Percentiles rank a stretch among this genome's conserved stretches.
Conservation (phyloP, 192 early-diverging fungal species). For the Geranomyces variabilis region DNA sequence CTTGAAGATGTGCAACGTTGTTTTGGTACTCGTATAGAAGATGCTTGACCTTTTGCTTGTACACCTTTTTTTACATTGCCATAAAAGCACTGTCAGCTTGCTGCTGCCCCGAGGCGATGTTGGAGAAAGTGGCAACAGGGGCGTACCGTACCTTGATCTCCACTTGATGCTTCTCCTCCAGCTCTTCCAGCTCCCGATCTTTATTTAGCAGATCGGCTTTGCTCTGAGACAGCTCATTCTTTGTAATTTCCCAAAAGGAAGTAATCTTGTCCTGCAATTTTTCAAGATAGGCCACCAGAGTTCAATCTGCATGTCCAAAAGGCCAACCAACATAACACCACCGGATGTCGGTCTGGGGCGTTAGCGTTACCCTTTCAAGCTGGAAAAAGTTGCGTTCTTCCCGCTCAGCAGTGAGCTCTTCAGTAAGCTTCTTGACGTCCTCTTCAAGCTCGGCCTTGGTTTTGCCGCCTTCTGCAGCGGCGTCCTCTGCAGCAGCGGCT, state of each 20-base stretch:
- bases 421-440: slow-evolving; percentile 54
- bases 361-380: slow-evolving; percentile 64
- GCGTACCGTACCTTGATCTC: slow-evolving; percentile 60
- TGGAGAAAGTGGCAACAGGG: background rate
- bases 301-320: background rate
- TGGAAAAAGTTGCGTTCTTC: slow-evolving; percentile 69
- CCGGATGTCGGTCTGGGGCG: no score
- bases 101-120: background rate
- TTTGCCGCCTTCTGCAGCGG: slow-evolving; percentile 35
- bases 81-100: background rate
- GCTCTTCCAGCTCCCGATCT: slow-evolving; percentile 64
- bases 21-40: slow-evolving; percentile 73
- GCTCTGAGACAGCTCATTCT: slow-evolving; percentile 51
- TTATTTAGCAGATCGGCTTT: slow-evolving; percentile 61
- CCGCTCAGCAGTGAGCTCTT: slow-evolving; percentile 55
- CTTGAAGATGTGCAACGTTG: slow-evolving; percentile 69
- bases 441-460: slow-evolving; percentile 46
- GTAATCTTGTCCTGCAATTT: slow-evolving; percentile 58
- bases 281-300: background rate
- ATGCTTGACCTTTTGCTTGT: slow-evolving; percentile 75
- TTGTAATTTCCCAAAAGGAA: slow-evolving; percentile 65
- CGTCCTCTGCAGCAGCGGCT: slow-evolving; percentile 22
- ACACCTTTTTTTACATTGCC: no score
- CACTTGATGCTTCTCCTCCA: slow-evolving; percentile 69
- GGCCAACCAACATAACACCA: background rate